Evolutionary conservation across 2,329 filamentous ascomycete genomes (phyloP), one percentile per base, ranked within the genome.

Genomic region (Colletotrichum sp.): DNA sequence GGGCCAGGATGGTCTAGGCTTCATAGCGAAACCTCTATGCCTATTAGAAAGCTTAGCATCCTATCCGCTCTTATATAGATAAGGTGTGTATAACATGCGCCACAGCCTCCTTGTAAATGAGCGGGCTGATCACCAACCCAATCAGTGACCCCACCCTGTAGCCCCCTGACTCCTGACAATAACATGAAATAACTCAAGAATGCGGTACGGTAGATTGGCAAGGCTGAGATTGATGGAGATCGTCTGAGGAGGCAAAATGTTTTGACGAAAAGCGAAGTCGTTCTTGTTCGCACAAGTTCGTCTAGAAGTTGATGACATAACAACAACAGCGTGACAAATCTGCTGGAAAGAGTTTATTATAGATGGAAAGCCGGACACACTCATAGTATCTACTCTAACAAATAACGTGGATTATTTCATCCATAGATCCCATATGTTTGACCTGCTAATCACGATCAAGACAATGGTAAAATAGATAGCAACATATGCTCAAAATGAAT

Each of bases 321-420:
- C 6, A 48, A 48, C 6, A n/a, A 48, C 36, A 3, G 36, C 10
- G 38, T 1, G 38, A 21, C 3, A n/a, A 2, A 48, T 48, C 18
- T 12, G 18, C 38, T 2, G 38, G 0, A 48, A n/a, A n/a, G 18
- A n/a, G 9, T 21, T 43, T 43, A 0, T 43, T 48, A 0, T n/a
- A 48, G 38, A n/a, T 48, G 5, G 2, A n/a, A 48, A 48, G 3
- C 18, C 5, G 0, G 18, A 48, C 5, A 48, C 18, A 4, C 38
- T n/a, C 0, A 48, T 12, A 0, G 6, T 6, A 6, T n/a, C 2
- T n/a, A 1, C 38, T 48, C 1, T 12, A 12, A n/a, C 0, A 48
- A 48, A n/a, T 48, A 18, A 21, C 38, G 3, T 4, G 18, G 3
- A n/a, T 43, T n/a, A 2, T 12, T n/a, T 43, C 5, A 43, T 43